phyloP scores from a whole-genome alignment of 177 flowering plant genomes.

The Vitis hybrid region DNA sequence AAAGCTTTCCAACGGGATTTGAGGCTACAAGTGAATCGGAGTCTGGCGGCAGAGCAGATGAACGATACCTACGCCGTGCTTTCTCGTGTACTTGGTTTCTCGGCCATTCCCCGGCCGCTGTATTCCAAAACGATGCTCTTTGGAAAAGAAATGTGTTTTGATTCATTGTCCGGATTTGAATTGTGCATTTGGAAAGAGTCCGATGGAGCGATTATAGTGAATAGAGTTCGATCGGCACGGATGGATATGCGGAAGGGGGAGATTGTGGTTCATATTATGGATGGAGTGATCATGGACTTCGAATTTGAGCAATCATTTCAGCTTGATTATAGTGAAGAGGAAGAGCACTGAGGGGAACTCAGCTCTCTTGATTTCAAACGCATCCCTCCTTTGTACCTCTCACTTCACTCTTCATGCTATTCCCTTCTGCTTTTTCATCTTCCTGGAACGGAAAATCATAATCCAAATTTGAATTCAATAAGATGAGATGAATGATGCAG shows the following conservation, averaged over 20 bases:
- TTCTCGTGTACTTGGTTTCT: conserved; percentile 69
- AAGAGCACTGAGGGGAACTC: background rate
- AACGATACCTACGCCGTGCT: conserved; percentile 58
- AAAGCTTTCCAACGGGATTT: conserved; percentile 61
- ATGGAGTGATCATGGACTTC: conserved; percentile 89
- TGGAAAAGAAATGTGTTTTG: conserved; percentile 43
- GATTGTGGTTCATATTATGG: conserved; percentile 69
- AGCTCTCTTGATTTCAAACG: background rate
- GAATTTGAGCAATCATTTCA: conserved; percentile 69
- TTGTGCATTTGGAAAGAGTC: conserved; percentile 41
- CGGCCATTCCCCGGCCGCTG: conserved; percentile 62
- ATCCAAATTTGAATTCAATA: no score
- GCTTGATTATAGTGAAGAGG: conserved; percentile 41
- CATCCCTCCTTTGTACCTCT: no score
- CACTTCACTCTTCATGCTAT: no score
- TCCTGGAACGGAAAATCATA: no score
- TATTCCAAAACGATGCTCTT: conserved; percentile 29
- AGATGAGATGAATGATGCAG: no score
- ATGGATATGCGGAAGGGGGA: conserved; percentile 53
- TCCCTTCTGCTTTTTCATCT: no score
- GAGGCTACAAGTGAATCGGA: conserved; percentile 36
- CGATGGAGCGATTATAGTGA: conserved; percentile 53
- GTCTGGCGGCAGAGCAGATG: conserved; percentile 29
- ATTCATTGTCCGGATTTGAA: conserved; percentile 71
- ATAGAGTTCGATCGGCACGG: conserved; percentile 43